phyloP scores from a whole-genome alignment of 495 filamentous ascomycete genomes.

The Penicillium longicatenatum region DNA sequence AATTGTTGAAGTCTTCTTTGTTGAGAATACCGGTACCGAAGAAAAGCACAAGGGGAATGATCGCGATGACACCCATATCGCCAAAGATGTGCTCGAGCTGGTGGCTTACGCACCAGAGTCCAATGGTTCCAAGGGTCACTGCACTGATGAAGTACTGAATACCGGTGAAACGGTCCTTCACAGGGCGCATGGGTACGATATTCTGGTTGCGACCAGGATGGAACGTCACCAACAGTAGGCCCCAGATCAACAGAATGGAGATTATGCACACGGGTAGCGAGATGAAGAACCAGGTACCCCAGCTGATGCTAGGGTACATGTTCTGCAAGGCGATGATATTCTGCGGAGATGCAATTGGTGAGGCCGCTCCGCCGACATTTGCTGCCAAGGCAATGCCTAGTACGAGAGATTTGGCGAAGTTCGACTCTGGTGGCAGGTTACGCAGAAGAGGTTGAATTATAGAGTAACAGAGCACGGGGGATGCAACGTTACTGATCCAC shows the following conservation, averaged over 20 bases:
- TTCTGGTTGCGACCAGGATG: conserved; percentile 78
- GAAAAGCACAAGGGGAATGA: conserved; percentile 93
- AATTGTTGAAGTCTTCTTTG: conserved; percentile 99
- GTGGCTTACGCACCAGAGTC: conserved; percentile 89
- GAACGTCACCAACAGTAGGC: conserved; percentile 82
- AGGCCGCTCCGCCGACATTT: conserved; percentile 94
- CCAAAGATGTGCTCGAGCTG: conserved; percentile 85
- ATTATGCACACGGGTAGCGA: conserved; percentile 90
- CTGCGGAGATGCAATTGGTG: conserved; percentile 94
- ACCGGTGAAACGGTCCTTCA: conserved; percentile 85
- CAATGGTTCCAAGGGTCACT: conserved; percentile 85
- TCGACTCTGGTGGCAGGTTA: conserved; percentile 84
- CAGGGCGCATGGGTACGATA: conserved; percentile 87
- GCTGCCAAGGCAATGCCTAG: conserved; percentile 94
- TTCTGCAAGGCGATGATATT: conserved; percentile 96
- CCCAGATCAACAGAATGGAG: conserved; percentile 87
- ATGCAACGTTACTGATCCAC: conserved; percentile 98
- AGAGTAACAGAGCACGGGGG: conserved; percentile 96
- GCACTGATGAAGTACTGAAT: conserved; percentile 90
- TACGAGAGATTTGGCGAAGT: conserved; percentile 93
- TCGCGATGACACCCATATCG: conserved; percentile 97
- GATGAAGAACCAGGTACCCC: conserved; percentile 97
- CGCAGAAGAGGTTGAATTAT: conserved; percentile 89
- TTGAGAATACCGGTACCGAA: conserved; percentile 97
- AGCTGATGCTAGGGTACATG: conserved; percentile 87